A percentile compares a stretch with the other conserved stretches of the same genome.
phyloP scores from a whole-genome alignment of 352 stramenopile genomes.

The Globisporangium paroecandrum region DNA sequence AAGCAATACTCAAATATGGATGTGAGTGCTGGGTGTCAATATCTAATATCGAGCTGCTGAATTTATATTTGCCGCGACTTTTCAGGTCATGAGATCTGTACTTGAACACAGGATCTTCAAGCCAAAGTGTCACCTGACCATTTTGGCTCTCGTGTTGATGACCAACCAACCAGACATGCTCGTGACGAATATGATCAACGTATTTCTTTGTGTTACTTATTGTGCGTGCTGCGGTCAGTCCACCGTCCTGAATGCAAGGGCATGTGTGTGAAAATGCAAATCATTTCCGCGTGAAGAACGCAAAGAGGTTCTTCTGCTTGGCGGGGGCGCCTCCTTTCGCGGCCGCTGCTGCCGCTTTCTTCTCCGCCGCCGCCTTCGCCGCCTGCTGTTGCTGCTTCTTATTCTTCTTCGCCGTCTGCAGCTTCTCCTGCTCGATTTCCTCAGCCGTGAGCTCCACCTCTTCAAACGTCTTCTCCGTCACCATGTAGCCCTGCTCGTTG shows the following conservation, averaged over 20 bases:
- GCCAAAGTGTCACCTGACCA: neutral
- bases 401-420: constrained; percentile 49
- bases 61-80: neutral
- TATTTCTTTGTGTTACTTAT: neutral
- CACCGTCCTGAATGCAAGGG: neutral
- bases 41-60: neutral
- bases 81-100: neutral
- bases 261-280: neutral
- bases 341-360: constrained; percentile 51
- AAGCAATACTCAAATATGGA: neutral
- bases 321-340: constrained; percentile 42
- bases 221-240: neutral
- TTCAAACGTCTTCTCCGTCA: constrained; percentile 73
- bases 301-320: constrained; percentile 71
- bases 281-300: constrained; percentile 53
- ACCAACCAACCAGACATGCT: neutral
- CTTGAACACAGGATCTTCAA: neutral
- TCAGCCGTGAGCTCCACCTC: constrained; percentile 63
- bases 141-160: neutral
- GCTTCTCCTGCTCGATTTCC: constrained; percentile 49
- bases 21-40: too few relatives aligned
- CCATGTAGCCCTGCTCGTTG: constrained; percentile 83
- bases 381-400: constrained; percentile 39
- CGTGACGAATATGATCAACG: neutral
- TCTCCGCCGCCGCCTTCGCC: constrained; percentile 33